Conservation (phyloP, 108 stramenopile species). For the Skeletonema menzelii region DNA sequence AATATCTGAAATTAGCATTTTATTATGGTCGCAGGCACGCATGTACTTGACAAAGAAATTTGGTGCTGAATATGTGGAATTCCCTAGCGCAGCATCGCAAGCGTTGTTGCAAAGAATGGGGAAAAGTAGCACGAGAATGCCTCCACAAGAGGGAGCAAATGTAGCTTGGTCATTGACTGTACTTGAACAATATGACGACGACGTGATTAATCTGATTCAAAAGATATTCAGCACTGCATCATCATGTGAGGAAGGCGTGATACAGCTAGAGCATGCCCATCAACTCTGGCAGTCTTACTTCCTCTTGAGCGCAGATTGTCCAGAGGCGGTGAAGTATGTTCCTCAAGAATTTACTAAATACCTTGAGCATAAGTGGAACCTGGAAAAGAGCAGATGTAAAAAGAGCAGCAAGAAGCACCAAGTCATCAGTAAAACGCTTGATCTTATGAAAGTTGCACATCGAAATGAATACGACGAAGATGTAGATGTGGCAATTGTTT, state of each 20-base stretch:
- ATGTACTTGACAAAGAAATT: constrained; percentile 58
- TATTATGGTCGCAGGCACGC: constrained; percentile 82
- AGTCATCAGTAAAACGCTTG: constrained; percentile 70
- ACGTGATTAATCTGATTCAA: constrained; percentile 51
- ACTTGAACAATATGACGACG: constrained; percentile 55
- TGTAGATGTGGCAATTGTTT: constrained; percentile 86
- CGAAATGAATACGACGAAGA: constrained; percentile 90
- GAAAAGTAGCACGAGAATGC: background rate
- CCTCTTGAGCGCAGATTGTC: constrained; percentile 67
- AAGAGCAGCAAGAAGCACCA: constrained; percentile 76
- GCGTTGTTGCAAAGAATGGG: constrained; percentile 43
- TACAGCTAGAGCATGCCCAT: constrained; percentile 87
- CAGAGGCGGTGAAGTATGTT: constrained; percentile 55
- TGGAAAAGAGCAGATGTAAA: constrained; percentile 75
- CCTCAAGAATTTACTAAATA: constrained; percentile 61
- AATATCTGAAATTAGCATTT: constrained; percentile 67
- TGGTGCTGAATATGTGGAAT: constrained; percentile 54
- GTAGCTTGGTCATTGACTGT: constrained; percentile 81
- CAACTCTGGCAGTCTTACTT: constrained; percentile 88
- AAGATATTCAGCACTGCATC: constrained; percentile 58
- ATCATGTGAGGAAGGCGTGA: constrained; percentile 42
- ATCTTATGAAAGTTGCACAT: constrained; percentile 79
- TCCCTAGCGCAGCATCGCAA: constrained; percentile 48
- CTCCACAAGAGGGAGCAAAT: constrained; percentile 82
- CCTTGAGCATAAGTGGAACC: constrained; percentile 65